Base-by-base conservation (phyloP, 148 eudicot species). In the Salicornia ramosissima region DNA sequence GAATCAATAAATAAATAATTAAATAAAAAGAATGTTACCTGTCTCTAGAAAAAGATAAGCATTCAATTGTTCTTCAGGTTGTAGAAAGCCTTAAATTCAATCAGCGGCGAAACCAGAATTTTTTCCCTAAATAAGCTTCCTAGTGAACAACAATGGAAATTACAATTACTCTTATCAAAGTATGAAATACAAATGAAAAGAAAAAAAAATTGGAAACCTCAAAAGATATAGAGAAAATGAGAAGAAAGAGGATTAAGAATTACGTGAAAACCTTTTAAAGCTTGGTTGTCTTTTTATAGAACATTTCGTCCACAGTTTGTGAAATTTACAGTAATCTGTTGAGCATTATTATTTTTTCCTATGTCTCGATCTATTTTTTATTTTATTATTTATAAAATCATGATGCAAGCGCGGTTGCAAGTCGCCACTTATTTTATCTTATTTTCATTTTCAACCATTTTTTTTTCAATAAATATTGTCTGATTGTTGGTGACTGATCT, bases 341-440 rank as follows among this genome's bases (percentile, higher is more conserved):
- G 18, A 15, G 15, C 50, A 14, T 46, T 19, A 3, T 49, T 18
- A 3, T 15, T 14, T 5, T 49, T 3, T 49, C 6, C 5, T 14
- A 14, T 16, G 5, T 15, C 22, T 49, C 16, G 18, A 49, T 49
- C 19, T 49, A 14, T 0, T 14, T 18, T 49, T 49, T 49, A 18
- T 49, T 49, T 49, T 49, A 2, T 47, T 18, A 4, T 49, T 5
- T 46, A 49, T 19, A 49, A 49, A 0, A 14, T 56, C 3, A 28
- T 56, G n/a, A 2, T 18, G 22, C 24, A 18, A 1, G 22, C 54
- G 31, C 61, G 61, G 61, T 29, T 56, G 36, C 61, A 56, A 56
- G 61, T 56, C 61, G 36, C 61, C 61, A 16, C 61, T 56, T 56
- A 56, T 29, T 56, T 28, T 56, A 28, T 26, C 61, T 56, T 15